Conservation (phyloP, 352 stramenopile species). For the Globisporangium yorkense region DNA sequence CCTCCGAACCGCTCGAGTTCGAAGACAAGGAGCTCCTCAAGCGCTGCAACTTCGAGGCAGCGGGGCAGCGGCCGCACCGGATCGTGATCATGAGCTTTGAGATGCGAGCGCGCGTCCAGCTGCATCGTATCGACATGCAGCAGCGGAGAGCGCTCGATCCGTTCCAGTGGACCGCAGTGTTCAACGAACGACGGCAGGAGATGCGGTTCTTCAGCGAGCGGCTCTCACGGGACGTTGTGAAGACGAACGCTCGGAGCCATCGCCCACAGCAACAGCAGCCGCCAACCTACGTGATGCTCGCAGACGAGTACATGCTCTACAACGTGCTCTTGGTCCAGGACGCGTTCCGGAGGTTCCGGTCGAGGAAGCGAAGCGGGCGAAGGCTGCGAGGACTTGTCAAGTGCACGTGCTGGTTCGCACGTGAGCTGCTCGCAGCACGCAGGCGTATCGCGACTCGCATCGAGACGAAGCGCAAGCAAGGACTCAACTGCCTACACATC, state of each 20-base stretch:
- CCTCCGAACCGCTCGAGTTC: conserved; percentile 50
- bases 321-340: conserved; percentile 68
- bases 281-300: conserved; percentile 44
- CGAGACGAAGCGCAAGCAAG: conserved; percentile 21
- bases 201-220: conserved; percentile 50
- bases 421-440: conserved; percentile 21
- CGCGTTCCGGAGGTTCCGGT: conserved; percentile 34
- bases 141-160: conserved; percentile 23
- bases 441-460: conserved; percentile 16
- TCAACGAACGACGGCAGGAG: conserved; percentile 42
- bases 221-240: not conserved
- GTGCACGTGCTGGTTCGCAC: conserved; percentile 20
- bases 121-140: conserved; percentile 15
- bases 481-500: conserved; percentile 57
- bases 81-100: conserved; percentile 36
- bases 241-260: not conserved
- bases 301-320: conserved; percentile 50
- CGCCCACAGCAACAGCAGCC: conserved; percentile 9
- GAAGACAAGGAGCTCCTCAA: conserved; percentile 27
- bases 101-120: conserved; percentile 28
- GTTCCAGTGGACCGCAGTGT: conserved; percentile 48
- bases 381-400: conserved; percentile 26
- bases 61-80: conserved; percentile 18
- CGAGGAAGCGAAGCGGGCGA: conserved; percentile 15
- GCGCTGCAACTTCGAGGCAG: conserved; percentile 16